Base-by-base conservation (phyloP, 2,329 filamentous ascomycete species). In the Verticillium longisporum region DNA sequence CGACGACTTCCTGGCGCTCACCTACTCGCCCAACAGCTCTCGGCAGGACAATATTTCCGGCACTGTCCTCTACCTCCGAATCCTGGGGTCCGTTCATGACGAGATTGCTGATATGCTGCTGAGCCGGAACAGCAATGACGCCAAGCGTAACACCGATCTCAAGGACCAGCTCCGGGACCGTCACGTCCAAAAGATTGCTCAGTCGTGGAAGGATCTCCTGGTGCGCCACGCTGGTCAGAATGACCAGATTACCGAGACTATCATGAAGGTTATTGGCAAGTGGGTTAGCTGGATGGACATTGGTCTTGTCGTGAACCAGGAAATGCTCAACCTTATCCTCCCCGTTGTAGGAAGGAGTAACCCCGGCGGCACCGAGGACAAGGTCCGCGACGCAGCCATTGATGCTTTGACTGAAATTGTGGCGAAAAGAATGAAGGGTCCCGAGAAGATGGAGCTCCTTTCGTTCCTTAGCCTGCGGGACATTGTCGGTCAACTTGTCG, bases 221-320 rank as follows among this genome's bases (percentile, higher is more conserved):
- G 82, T 86, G 11, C 86, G 88, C 69, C 98, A 93, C 83, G 81
- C 83, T 66, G 84, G 84, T 70, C 81, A 86, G 61, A 85, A 89
- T 66, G 88, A 92, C 70, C 73, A 77, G 53, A 83, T 98, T 62
- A 83, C 96, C 54, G 92, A 97, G 73, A 88, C 96, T 82, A 93
- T 91, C 68, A 82, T 99, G 59, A 92, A 89, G 75, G 89, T 92
- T n/a, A 87, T 99, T 66, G 92, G 92, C 41, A 95, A 94, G 73
- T 99, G 95, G 94, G 92, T 97, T 63, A 96, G 92, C 82, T 99
- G 95, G 95, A 96, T 96, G 70, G 95, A 98, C 71, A 98, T 99
- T 68, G 90, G 90, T 58, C 81, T 99, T 61, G 88, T 99, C 55
- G 91, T 99, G 68, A 96, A 96, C 74, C 86, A 93, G 71, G 85